Base-by-base conservation (phyloP, 169 alveolate species). In the Fabrea salina region DNA sequence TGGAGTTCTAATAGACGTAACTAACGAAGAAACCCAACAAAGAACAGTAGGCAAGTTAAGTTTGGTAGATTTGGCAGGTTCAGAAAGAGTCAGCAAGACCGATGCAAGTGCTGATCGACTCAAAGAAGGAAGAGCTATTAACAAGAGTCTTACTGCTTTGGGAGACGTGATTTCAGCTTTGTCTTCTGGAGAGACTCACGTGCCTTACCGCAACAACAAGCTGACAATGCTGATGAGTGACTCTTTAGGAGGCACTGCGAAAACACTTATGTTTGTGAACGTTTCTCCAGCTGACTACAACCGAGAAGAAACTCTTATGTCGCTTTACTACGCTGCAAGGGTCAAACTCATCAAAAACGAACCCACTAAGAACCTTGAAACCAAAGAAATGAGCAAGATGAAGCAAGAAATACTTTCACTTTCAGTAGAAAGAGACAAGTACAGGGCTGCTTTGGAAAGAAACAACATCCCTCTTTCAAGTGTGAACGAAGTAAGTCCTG, bases 1-100 rank as follows among this genome's bases (percentile, higher is more conserved):
- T 56, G 72, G 93, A 11, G 88, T 95, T 39, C 57, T 88, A 25
- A 87, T 94, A 27, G 89, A 87, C 27, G 83, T 91, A 33, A 87
- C 77, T 67, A 94, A 94, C 80, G 33, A 50, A 41, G 59, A 85
- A 68, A 89, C 92, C 3, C 74, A 85, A 4, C 84, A 92, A 76
- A 87, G 85, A 40, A 86, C 92, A 19, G 76, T 80, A 2, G 97
- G 98, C 6, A 94, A 93, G 68, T 72, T 96, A 33, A 89, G 94
- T 40, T 82, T 94, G 13, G 94, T 96, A 1, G 98, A 96, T 72
- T 90, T 96, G 68, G 98, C 98, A 2, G 98, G 98, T 0, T 89
- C 96, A 39, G 98, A 94, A 82, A 75, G 97, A 54, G 88, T 85
- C 54, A 80, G 86, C 5, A 88, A 91, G 68, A 86, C 96, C 2